phyloP scores from a whole-genome alignment of 257 asterid genomes.

The Pogostemon cablin region DNA sequence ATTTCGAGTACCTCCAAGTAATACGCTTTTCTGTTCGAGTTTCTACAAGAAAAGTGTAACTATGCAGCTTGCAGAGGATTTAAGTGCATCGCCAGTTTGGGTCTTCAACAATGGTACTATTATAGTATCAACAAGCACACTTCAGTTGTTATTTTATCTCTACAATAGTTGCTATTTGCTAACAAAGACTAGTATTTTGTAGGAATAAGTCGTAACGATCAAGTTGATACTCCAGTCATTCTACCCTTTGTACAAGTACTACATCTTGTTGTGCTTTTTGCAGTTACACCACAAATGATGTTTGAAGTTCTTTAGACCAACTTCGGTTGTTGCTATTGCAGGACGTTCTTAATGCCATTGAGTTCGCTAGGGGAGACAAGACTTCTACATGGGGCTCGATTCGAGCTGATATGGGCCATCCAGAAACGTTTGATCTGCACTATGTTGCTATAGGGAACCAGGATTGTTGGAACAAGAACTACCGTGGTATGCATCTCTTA shows the following conservation, averaged over 20 bases:
- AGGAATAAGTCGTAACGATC: slow-evolving; percentile 86
- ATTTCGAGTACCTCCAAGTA: slow-evolving; percentile 85
- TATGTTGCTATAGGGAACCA: slow-evolving; percentile 88
- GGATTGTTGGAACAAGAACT: slow-evolving; percentile 79
- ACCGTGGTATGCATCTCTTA: slow-evolving; percentile 56
- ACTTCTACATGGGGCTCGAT: slow-evolving; percentile 78
- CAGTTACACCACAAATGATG: neutral
- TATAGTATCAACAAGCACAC: neutral
- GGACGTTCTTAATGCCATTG: slow-evolving; percentile 85
- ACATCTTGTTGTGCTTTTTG: slow-evolving; percentile 26
- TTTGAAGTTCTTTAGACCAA: neutral
- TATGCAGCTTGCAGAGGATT: slow-evolving; percentile 95
- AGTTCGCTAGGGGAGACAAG: slow-evolving; percentile 81
- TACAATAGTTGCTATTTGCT: neutral
- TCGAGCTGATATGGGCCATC: slow-evolving; percentile 86
- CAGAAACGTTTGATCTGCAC: slow-evolving; percentile 80
- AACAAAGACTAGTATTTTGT: slow-evolving; percentile 2
- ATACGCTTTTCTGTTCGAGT: slow-evolving; percentile 21
- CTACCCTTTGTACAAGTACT: slow-evolving; percentile 79
- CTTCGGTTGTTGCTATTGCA: slow-evolving; percentile 28
- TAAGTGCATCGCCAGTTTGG: slow-evolving; percentile 88
- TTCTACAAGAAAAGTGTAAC: neutral
- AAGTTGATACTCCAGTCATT: slow-evolving; percentile 66
- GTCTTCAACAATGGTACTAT: slow-evolving; percentile 83
- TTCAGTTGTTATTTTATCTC: slow-evolving; percentile 1